Evolutionary conservation across 2,329 filamentous ascomycete species (phyloP), one percentile per base, ranked within the genome.

Genomic region (Epicoccum sorghinum): DNA sequence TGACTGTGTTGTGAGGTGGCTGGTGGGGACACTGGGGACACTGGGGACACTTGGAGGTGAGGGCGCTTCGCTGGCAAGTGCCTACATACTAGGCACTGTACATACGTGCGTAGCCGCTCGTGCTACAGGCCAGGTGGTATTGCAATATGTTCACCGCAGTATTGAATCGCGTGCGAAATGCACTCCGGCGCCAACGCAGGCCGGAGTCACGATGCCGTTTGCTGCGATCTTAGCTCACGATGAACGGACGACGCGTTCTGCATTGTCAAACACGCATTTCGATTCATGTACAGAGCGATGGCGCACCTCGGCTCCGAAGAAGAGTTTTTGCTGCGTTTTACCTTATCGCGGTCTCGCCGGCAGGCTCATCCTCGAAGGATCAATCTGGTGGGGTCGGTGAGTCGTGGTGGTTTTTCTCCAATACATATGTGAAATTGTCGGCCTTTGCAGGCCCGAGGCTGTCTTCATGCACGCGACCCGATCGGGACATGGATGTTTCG

Each of bases 401-500:
- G 48, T 51, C 48, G 36, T 35, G 29, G 25, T 44, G 25, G 43
- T 37, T 43, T 39, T 29, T 29, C 27, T 29, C 9, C 27, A 29
- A 29, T 29, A 29, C 27, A 29, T 29, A 9, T 2, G 27, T 18
- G 3, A 29, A 47, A 47, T 33, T 33, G 42, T 47, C 44, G 22
- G 32, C 18, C 5, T 12, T 32, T n/a, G 10, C 14, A 32, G 40
- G 47, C 40, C 18, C 18, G 18, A 18, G 44, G 44, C 43, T 43
- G 50, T 13, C 13, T 48, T 46, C 36, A 49, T 49, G 52, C 52
- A 41, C 35, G 45, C 23, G 18, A 18, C 41, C 30, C 8, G 3
- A 49, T 45, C 14, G 24, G 52, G 45, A 37, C 13, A 24, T 12
- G 51, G 45, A 32, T 48, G 51, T 54, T 54, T 54, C 46, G 52